Evolutionary conservation across 2,329 filamentous ascomycete species (phyloP), one percentile per base, ranked within the genome.

Genomic region (Akanthomyces dipterigenus): DNA sequence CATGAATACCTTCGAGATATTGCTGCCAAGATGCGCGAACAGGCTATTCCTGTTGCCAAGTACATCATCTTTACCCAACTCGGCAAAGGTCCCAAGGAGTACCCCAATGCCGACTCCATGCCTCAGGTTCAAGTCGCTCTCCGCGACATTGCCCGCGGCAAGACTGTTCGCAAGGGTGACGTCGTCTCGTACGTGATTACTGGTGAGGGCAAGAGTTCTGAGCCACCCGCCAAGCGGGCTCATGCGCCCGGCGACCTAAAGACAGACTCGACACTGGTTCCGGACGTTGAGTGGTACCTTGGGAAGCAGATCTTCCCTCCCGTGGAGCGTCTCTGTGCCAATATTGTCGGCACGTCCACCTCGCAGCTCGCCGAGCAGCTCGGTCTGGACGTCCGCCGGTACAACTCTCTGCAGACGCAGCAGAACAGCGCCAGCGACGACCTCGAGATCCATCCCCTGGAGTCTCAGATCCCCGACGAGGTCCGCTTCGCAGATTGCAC

Each of bases 11-110:
- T 99, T 24, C 86, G 91, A 38, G 88, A 96, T 28, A 86, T 95
- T n/a, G 82, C 90, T 0, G 79, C 79, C 66, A 90, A 92, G 76
- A 97, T 99, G 91, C 89, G 93, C 56, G 88, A 90, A 66, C 87
- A 87, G 66, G 76, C 80, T 12, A 81, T 96, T 49, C 89, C 91
- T 0, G 78, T 84, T 4, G 86, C 88, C 67, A 97, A 97, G 78
- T 99, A 98, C 77, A 96, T 93, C 68, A 99, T 99, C 72, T 96
- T 91, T 75, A 98, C 93, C 8, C 96, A 98, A 80, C 89, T 99
- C 61, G 95, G 95, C 67, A 99, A 99, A 73, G 85, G 88, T 38
- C 95, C 95, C 2, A 88, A 88, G 65, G 93, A 98, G 65, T 99
- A 99, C 69, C 93, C 93, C 59, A 96, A 97, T 71, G 90, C 88